Evolutionary conservation across 352 stramenopile genomes (phyloP).

Genomic region (Phytophthora kernoviae): DNA sequence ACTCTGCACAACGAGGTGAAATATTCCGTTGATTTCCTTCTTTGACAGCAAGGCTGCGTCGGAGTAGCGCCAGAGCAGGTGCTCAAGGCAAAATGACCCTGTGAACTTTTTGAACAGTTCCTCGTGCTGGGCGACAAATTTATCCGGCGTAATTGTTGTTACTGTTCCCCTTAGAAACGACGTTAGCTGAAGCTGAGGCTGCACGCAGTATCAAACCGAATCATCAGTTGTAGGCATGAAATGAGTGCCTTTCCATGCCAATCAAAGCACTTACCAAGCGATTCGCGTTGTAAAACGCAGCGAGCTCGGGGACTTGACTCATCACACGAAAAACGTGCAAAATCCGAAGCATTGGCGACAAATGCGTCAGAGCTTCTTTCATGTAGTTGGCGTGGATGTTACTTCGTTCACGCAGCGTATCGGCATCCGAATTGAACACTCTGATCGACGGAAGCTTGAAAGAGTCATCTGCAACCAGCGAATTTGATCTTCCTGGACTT

Average conservation of each 20-base stretch:
- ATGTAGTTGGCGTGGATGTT: slow-evolving; percentile 76
- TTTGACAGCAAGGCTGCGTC: slow-evolving; percentile 72
- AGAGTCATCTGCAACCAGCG: slow-evolving; percentile 31
- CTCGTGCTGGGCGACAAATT: slow-evolving; percentile 77
- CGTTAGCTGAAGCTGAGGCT: slow-evolving; percentile 79
- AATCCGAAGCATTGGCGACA: slow-evolving; percentile 77
- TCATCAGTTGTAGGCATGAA: no score
- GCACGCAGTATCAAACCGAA: slow-evolving; percentile 8
- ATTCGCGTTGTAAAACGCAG: slow-evolving; percentile 81
- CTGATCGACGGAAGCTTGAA: slow-evolving; percentile 68
- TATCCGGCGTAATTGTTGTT: slow-evolving; percentile 72
- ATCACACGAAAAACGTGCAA: slow-evolving; percentile 78
- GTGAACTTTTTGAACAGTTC: slow-evolving; percentile 83
- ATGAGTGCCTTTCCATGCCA: no score
- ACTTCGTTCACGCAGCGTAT: slow-evolving; percentile 59
- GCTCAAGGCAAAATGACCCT: slow-evolving; percentile 75
- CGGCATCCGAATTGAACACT: slow-evolving; percentile 72
- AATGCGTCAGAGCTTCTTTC: slow-evolving; percentile 54
- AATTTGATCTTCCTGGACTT: slow-evolving; percentile 23
- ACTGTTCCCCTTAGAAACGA: slow-evolving; percentile 75
- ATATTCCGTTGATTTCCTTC: slow-evolving; percentile 85
- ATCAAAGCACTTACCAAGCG: slow-evolving; percentile 68
- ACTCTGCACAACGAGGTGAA: slow-evolving; percentile 78
- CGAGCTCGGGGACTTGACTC: slow-evolving; percentile 74
- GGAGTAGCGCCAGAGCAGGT: slow-evolving; percentile 74